phyloP scores from a whole-genome alignment of 176 grass and related monocot species.

The Ampelocalamus luodianensis region DNA sequence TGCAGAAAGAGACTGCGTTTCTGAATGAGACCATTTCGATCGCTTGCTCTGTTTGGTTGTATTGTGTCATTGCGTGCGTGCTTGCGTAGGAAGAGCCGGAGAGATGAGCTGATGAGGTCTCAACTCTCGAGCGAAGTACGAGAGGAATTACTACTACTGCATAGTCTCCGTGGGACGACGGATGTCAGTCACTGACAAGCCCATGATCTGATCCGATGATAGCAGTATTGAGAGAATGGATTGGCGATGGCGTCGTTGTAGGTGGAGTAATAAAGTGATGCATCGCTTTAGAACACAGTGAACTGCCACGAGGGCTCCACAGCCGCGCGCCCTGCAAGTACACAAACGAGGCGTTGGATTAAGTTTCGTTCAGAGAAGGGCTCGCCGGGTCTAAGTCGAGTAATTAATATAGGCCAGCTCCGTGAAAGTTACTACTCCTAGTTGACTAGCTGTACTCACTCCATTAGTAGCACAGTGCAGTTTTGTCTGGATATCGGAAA shows the following conservation, averaged over 20 bases:
- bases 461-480: background rate
- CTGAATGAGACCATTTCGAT: slow-evolving; percentile 32
- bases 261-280: slow-evolving; percentile 43
- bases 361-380: background rate
- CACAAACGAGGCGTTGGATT: background rate
- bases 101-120: background rate
- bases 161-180: background rate
- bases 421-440: background rate
- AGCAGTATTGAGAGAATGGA: slow-evolving; percentile 30
- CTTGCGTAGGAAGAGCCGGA: background rate
- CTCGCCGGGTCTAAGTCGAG: background rate
- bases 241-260: slow-evolving; percentile 36
- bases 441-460: background rate
- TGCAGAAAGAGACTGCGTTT: slow-evolving; percentile 77
- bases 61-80: background rate
- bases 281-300: slow-evolving; percentile 23
- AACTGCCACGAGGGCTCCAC: slow-evolving; percentile 26
- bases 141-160: background rate
- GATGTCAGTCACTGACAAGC: slow-evolving; percentile 31
- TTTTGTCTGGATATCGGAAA: background rate
- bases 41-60: background rate
- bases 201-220: slow-evolving; percentile 22
- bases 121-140: background rate
- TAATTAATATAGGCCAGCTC: background rate
- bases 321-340: background rate